Base-by-base conservation (phyloP, 2,329 filamentous ascomycete genomes). In the Trichoderma sp. region DNA sequence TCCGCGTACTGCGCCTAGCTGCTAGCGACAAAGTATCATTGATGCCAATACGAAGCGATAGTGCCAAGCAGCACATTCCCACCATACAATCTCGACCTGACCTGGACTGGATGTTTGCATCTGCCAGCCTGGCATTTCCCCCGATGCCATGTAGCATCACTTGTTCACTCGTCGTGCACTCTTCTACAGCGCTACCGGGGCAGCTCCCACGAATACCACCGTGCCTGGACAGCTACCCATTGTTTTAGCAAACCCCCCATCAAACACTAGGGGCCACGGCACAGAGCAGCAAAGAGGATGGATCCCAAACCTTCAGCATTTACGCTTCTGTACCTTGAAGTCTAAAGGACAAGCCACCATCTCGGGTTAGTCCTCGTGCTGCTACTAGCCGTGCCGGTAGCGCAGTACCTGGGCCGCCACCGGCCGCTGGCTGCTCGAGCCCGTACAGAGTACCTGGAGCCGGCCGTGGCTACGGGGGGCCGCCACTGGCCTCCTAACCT, bases 401-500 rank as follows among this genome's bases (percentile, higher is more conserved):
- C 54, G 34, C 54, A 49, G 63, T 66, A 66, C 63, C 24, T 59
- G 52, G 21, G n/a, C 11, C 24, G 39, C 28, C 63, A 24, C 39
- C 52, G 16, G 30, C 16, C 8, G 28, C 37, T 51, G 28, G 21
- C 54, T 28, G 37, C 21, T 39, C 26, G n/a, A 43, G 5, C 63
- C 49, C 13, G 63, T 66, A 51, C 39, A 58, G 39, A 59, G 37
- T 34, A 66, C 52, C 54, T 24, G 37, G 13, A 28, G 28, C 52
- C 51, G 55, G 34, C 26, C 28, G 51, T 51, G 56, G 51, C 61
- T 65, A 55, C 61, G 39, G 54, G 67, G 67, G 59, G 67, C 55
- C 21, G 37, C n/a, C 55, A 30, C 43, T 60, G 58, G 37, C 49
- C 68, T 60, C 61, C 58, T 60, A 69, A 60, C 68, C 68, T 69